phyloP scores from a whole-genome alignment of 495 filamentous ascomycete species.

The Neurospora pannonica region DNA sequence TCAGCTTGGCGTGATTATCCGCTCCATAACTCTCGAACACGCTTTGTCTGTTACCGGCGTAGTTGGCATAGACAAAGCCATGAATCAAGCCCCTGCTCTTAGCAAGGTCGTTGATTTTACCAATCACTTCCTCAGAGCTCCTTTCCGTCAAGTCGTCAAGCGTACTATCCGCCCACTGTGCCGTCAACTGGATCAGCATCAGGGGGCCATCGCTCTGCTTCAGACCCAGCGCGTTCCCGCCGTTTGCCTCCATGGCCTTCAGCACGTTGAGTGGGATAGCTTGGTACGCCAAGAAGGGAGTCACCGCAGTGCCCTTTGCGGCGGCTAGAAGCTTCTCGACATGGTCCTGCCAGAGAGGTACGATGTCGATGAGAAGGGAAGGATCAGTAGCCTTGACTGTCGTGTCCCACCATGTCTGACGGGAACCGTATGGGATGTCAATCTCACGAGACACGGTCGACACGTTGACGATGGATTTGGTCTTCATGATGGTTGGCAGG shows the following conservation, averaged over 20 bases:
- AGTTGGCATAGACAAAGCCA: conserved; percentile 51
- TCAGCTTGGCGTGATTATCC: conserved; percentile 25
- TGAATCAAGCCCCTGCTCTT: conserved; percentile 32
- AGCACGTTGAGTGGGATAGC: conserved; percentile 16
- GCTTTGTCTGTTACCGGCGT: conserved; percentile 31
- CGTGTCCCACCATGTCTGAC: conserved; percentile 14
- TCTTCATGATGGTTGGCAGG: not conserved
- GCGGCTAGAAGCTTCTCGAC: conserved; percentile 1
- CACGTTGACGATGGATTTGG: conserved; percentile 8
- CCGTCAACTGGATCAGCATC: conserved; percentile 11
- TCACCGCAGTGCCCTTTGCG: conserved; percentile 3
- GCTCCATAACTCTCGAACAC: conserved; percentile 36
- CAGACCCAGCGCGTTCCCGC: conserved; percentile 24
- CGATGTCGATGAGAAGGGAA: conserved; percentile 9
- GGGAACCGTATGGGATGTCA: conserved; percentile 1
- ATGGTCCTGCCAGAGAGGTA: conserved; percentile 9
- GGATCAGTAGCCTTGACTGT: conserved; percentile 8
- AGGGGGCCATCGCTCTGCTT: conserved; percentile 14
- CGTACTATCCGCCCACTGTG: conserved; percentile 5
- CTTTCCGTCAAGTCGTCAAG: conserved; percentile 19
- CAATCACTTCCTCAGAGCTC: conserved; percentile 21
- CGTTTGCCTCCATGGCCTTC: conserved; percentile 17
- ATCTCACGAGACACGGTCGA: conserved; percentile 5
- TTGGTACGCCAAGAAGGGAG: conserved; percentile 12
- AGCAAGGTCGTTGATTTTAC: conserved; percentile 26